Conservation (phyloP, 2,329 filamentous ascomycete species). For the Fusarium subtropicale region DNA sequence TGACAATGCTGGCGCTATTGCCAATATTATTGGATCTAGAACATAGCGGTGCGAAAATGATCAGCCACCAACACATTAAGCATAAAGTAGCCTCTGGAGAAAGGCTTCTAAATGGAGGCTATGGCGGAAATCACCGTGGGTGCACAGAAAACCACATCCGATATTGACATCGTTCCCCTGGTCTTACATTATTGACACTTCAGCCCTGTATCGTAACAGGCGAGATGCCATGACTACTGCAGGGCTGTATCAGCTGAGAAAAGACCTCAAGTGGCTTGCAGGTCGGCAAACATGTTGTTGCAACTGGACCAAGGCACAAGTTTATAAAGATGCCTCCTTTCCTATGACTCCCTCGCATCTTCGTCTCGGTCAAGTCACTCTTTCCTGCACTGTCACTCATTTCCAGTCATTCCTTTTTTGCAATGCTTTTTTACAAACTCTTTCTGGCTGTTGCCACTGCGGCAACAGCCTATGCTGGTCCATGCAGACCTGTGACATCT, state of each 20-base stretch:
- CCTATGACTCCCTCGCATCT: fast-evolving
- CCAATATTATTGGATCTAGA: neutral
- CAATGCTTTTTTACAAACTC: neutral
- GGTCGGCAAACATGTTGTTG: no score
- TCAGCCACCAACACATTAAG: neutral
- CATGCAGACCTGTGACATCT: neutral
- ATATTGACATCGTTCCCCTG: fast-evolving
- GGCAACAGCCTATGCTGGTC: neutral
- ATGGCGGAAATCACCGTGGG: neutral
- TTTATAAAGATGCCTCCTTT: neutral
- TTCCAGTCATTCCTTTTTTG: neutral
- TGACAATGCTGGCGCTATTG: neutral
- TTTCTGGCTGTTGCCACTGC: neutral
- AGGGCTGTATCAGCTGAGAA: no score
- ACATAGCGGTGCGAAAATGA: no score
- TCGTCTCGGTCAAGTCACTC: neutral
- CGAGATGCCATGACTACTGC: no score
- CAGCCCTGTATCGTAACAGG: no score
- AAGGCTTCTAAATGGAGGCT: neutral
- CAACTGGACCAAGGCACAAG: neutral
- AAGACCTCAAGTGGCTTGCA: no score
- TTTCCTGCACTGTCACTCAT: neutral
- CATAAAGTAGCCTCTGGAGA: no score
- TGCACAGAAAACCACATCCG: neutral
- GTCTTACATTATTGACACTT: fast-evolving